Evolutionary conservation across 108 stramenopile species (phyloP).

Genomic region (Cyclotella cryptica): DNA sequence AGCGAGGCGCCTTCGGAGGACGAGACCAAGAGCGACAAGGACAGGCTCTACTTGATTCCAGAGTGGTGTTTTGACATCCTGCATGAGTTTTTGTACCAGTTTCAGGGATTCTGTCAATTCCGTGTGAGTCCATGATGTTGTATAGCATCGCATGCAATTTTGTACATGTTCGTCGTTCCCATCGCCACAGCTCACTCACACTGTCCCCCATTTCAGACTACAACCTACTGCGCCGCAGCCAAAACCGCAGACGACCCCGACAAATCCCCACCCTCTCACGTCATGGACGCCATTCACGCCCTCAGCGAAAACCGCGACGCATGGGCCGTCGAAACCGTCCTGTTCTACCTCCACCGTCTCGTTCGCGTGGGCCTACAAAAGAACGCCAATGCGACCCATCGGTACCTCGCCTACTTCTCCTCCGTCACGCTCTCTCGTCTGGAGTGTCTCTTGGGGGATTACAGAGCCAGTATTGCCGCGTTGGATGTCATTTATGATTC

Average conservation of each 20-base stretch:
- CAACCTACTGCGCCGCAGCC: constrained; percentile 70
- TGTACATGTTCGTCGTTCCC: too few relatives aligned
- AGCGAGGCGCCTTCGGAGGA: constrained; percentile 59
- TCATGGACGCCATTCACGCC: constrained; percentile 71
- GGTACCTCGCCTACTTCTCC: constrained; percentile 93
- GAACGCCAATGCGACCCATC: constrained; percentile 68
- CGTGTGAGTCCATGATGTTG: constrained; percentile 33
- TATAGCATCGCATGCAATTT: too few relatives aligned
- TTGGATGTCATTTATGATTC: constrained; percentile 64
- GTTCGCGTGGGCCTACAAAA: constrained; percentile 69
- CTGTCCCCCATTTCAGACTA: too few relatives aligned
- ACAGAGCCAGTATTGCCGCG: constrained; percentile 78
- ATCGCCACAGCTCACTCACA: too few relatives aligned
- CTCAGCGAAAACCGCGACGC: constrained; percentile 77
- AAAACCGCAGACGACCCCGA: constrained; percentile 59
- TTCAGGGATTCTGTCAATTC: constrained; percentile 98
- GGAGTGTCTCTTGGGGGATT: constrained; percentile 97
- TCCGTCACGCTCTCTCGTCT: constrained; percentile 91
- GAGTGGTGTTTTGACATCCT: constrained; percentile 99
- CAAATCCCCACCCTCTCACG: constrained; percentile 59
- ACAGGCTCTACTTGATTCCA: constrained; percentile 83
- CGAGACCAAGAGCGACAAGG: constrained; percentile 20
- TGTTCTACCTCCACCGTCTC: constrained; percentile 91
- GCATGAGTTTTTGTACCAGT: constrained; percentile 99
- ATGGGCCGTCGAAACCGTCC: constrained; percentile 95